Evolutionary conservation across 2,329 filamentous ascomycete species (phyloP), one percentile per base, ranked within the genome.

Genomic region (Samsoniella hepiali): DNA sequence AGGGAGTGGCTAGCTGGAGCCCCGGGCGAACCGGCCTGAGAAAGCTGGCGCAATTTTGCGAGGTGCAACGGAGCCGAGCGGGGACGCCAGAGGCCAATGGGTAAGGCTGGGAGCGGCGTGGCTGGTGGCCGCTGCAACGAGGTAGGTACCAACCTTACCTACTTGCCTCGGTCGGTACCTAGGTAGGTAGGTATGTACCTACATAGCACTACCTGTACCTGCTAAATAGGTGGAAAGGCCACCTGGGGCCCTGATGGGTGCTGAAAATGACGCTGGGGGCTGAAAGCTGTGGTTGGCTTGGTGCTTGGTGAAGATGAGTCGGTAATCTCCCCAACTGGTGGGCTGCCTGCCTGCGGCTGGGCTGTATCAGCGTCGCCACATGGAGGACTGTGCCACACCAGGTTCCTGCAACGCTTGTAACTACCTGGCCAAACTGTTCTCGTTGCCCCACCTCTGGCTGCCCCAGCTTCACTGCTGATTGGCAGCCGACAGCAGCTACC

Each of bases 371-470:
- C 11, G 27, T 49, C 22, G 45, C 27, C 45, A 49, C 45, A 49
- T 40, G 38, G 27, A 49, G 29, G 45, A 11, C 15, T 15, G 27
- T 49, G 27, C 45, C 75, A 77, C 59, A 0, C 34, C 13, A 40
- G 15, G 38, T 15, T 40, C 38, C 9, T 47, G 1, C 27, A 29
- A 17, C 49, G 29, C 31, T 3, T 31, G 7, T 3, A 36, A 36
- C 32, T 15, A 11, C 22, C 8, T 3, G 2, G 45, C 50, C 50
- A 38, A 40, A 13, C 29, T 50, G 47, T 31, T 27, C 51, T 54
- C 17, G 58, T 22, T 40, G 49, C 55, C 55, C 55, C 55, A 58
- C 55, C 54, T 57, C 54, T 42, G 10, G 22, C 36, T 56, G 5
- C n/a, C 22, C 53, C 32, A 42, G 29, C 53, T 22, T 17, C 50